Conservation (phyloP, 768 basidiomycete species). For the Russula griseocarnosa region DNA sequence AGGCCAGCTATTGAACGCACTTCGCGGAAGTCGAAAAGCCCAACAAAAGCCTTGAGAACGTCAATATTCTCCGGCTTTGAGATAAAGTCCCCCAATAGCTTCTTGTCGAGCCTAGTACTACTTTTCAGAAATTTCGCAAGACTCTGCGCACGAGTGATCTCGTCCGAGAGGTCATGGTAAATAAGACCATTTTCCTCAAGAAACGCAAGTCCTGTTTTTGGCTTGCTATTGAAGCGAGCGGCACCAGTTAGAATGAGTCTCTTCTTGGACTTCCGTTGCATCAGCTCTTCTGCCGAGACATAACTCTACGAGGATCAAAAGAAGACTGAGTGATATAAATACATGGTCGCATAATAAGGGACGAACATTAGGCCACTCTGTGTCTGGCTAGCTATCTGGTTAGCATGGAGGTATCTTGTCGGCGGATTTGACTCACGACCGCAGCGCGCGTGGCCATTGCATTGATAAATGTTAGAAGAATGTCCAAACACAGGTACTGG, state of each 20-base stretch:
- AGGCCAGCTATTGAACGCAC: slow-evolving; percentile 45
- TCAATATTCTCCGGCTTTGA: slow-evolving; percentile 85
- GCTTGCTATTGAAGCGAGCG: slow-evolving; percentile 85
- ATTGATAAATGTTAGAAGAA: slow-evolving; percentile 80
- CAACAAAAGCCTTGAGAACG: slow-evolving; percentile 81
- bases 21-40: slow-evolving; percentile 82
- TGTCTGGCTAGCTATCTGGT: slow-evolving; percentile 32
- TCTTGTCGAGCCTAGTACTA: slow-evolving; percentile 85
- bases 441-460: slow-evolving; percentile 74
- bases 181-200: slow-evolving; percentile 92
- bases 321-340: not conserved
- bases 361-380: slow-evolving; percentile 64
- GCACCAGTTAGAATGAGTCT: slow-evolving; percentile 81
- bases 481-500: slow-evolving; percentile 84
- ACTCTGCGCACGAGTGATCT: slow-evolving; percentile 55
- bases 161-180: slow-evolving; percentile 57
- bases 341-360: not conserved
- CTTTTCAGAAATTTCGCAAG: slow-evolving; percentile 85
- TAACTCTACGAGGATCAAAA: slow-evolving; percentile 43
- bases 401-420: slow-evolving; percentile 2
- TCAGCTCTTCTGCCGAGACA: slow-evolving; percentile 52
- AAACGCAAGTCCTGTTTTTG: slow-evolving; percentile 85
- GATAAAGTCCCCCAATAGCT: slow-evolving; percentile 87
- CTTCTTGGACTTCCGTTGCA: slow-evolving; percentile 77
- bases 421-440: slow-evolving; percentile 37